Evolutionary conservation across 1,284 basidiomycete species (phyloP).

Genomic region (Leccinum pachyderme): DNA sequence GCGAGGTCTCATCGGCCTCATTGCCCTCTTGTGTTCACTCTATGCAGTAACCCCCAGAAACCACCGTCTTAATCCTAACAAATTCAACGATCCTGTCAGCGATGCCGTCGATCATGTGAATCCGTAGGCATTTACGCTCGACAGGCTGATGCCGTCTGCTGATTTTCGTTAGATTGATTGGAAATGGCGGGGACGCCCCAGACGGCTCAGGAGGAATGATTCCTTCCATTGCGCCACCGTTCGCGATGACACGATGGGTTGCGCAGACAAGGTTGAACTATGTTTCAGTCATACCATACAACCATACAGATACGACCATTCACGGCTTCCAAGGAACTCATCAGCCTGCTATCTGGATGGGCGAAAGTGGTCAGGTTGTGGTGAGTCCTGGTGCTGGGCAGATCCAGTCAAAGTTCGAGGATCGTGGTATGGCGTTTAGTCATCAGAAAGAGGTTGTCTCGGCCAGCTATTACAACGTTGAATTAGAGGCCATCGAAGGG

Average conservation of each 20-base stretch:
- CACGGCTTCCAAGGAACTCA: conserved; percentile 79
- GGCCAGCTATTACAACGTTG: conserved; percentile 67
- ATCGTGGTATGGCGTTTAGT: conserved; percentile 59
- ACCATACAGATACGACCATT: conserved; percentile 60
- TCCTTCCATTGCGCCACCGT: conserved; percentile 73
- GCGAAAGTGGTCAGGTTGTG: conserved; percentile 68
- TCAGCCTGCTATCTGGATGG: conserved; percentile 92
- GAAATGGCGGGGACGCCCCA: conserved; percentile 68
- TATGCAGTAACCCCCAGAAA: conserved; percentile 4
- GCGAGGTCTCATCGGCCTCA: conserved; percentile 15
- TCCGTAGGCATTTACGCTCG: conserved; percentile 39
- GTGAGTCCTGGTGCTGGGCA: conserved; percentile 60
- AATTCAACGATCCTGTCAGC: conserved; percentile 37
- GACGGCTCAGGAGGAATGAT: conserved; percentile 70
- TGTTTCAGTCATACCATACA: conserved; percentile 78
- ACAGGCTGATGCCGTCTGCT: neutral
- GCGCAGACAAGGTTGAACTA: conserved; percentile 70
- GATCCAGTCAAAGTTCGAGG: conserved; percentile 54
- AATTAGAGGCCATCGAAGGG: conserved; percentile 51
- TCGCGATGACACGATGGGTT: conserved; percentile 82
- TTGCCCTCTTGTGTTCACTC: conserved; percentile 13
- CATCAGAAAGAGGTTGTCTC: conserved; percentile 61
- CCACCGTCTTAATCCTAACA: conserved; percentile 16
- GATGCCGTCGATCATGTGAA: conserved; percentile 52
- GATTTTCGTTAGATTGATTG: conserved; percentile 49